Conservation (phyloP, 192 early-diverging fungal genomes). For the Coemansia sp. region DNA sequence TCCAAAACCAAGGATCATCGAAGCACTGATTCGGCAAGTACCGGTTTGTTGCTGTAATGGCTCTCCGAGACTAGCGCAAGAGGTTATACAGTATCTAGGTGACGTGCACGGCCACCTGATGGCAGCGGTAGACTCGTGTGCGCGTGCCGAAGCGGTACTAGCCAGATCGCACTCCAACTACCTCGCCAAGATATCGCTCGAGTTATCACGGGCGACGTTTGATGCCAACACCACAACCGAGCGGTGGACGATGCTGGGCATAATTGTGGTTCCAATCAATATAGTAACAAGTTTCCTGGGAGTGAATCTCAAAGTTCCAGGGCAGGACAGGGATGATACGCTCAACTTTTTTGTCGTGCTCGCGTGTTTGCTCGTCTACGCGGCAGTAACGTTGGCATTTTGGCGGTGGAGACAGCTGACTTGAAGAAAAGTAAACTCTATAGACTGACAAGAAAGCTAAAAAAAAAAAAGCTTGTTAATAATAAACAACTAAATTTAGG, state of each 20-base stretch:
- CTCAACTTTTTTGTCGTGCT: slow-evolving; percentile 56
- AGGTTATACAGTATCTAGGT: slow-evolving; percentile 53
- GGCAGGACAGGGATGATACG: slow-evolving; percentile 62
- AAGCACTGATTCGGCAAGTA: slow-evolving; percentile 52
- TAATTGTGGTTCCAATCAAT: slow-evolving; percentile 56
- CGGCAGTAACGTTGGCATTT: slow-evolving; percentile 41
- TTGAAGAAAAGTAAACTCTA: not conserved
- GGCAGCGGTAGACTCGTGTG: slow-evolving; percentile 36
- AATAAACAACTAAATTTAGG: not conserved
- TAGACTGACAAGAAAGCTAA: not conserved
- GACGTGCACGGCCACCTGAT: slow-evolving; percentile 52
- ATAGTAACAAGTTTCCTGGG: slow-evolving; percentile 65
- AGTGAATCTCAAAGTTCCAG: slow-evolving; percentile 72
- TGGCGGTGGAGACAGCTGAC: slow-evolving; percentile 51
- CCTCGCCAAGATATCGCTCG: slow-evolving; percentile 75
- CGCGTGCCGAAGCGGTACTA: slow-evolving; percentile 65
- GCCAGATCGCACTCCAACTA: slow-evolving; percentile 75
- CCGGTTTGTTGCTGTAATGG: not conserved
- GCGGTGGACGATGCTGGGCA: slow-evolving; percentile 56
- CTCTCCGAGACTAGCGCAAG: slow-evolving; percentile 24
- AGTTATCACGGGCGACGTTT: slow-evolving; percentile 57
- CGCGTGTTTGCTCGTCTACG: slow-evolving; percentile 49
- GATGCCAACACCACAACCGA: slow-evolving; percentile 51
- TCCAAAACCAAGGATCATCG: slow-evolving; percentile 73
- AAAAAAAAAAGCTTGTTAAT: not conserved